phyloP scores from a whole-genome alignment of 208 protist species.

The Novymonas esmeraldas region DNA sequence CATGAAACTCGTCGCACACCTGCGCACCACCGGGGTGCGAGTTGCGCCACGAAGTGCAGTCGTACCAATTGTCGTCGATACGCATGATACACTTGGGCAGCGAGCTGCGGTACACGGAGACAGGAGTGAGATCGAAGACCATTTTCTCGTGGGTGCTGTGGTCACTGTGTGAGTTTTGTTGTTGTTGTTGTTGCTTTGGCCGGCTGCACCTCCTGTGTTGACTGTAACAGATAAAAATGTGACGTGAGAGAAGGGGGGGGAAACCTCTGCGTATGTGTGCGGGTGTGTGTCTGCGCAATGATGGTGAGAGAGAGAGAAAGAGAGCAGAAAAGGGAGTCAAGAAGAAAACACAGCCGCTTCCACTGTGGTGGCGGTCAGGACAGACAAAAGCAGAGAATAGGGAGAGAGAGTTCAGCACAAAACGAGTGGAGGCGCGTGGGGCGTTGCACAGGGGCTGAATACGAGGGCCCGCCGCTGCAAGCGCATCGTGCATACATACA shows the following conservation, averaged over 20 bases:
- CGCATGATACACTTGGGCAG: conserved; percentile 80
- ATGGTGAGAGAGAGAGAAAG: neutral
- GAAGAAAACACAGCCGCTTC: neutral
- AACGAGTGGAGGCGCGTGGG: no score
- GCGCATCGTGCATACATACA: no score
- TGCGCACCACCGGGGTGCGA: conserved; percentile 75
- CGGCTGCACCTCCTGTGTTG: neutral
- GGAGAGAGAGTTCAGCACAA: no score
- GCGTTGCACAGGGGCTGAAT: no score
- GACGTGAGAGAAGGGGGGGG: neutral
- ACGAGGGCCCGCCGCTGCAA: no score
- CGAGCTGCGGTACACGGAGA: conserved; percentile 61
- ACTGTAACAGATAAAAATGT: neutral
- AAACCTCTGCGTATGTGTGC: no score
- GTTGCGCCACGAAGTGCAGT: conserved; percentile 77
- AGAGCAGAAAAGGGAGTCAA: conserved; percentile 10
- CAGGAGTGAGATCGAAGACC: conserved; percentile 59
- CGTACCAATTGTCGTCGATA: conserved; percentile 81
- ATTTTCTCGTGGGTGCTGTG: conserved; percentile 27
- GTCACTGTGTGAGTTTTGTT: no score
- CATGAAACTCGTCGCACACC: conserved; percentile 79
- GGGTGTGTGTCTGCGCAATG: neutral
- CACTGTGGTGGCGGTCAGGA: neutral
- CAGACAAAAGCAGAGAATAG: no score
- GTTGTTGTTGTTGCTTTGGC: no score